Percentiles rank a stretch among this genome's conserved stretches.
phyloP scores from a whole-genome alignment of 352 stramenopile genomes.

The Globisporangium mamillatum region DNA sequence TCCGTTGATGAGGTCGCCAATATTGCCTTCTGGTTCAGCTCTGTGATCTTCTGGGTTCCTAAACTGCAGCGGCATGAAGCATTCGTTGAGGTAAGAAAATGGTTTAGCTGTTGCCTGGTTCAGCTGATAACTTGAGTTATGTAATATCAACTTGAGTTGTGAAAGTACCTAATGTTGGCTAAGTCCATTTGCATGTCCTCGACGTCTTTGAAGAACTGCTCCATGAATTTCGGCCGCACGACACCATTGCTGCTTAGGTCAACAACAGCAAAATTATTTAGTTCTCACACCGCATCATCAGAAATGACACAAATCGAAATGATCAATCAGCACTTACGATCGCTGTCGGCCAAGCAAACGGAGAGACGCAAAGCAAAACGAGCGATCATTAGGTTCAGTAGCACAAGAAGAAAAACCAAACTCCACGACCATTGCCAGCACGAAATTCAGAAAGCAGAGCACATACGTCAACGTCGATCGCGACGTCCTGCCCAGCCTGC shows the following conservation, averaged over 20 bases:
- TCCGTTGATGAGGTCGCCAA: slow-evolving; percentile 92
- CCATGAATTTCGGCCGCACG: slow-evolving; percentile 89
- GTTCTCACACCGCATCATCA: not conserved
- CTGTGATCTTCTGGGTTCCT: slow-evolving; percentile 89
- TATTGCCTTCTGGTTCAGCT: slow-evolving; percentile 93
- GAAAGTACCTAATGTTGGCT: slow-evolving; percentile 74
- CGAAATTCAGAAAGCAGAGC: not conserved
- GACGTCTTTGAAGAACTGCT: slow-evolving; percentile 95
- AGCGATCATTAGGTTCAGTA: not conserved
- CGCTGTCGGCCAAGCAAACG: not conserved
- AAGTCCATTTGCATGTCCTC: slow-evolving; percentile 94
- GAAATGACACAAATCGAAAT: not conserved
- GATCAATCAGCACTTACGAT: not conserved
- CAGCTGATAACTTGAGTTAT: not conserved
- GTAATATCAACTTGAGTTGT: not conserved
- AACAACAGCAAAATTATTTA: not conserved
- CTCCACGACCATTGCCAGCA: not conserved
- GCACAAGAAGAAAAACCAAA: not conserved
- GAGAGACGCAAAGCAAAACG: not conserved
- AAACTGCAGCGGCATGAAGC: slow-evolving; percentile 30
- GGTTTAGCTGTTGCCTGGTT: not conserved
- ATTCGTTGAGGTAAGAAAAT: not conserved
- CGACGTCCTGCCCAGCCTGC: slow-evolving; percentile 30
- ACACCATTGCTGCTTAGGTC: slow-evolving; percentile 32
- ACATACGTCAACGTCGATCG: slow-evolving; percentile 66